Evolutionary conservation across 371 early-diverging fungal species (phyloP).

Genomic region (Quaeritorhiza haematococci): DNA sequence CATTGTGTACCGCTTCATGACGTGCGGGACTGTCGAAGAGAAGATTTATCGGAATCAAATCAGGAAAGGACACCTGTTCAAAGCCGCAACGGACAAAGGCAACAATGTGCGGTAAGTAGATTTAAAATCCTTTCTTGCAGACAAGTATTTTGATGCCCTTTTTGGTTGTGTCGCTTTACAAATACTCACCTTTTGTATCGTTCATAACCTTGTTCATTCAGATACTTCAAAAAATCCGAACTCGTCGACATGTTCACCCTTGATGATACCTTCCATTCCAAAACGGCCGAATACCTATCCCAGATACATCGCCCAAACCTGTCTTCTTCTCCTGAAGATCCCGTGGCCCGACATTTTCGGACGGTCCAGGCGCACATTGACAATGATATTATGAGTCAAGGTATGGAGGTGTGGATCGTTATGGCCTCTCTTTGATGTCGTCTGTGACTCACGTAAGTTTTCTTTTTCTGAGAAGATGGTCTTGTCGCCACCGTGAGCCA

Average conservation of each 20-base stretch:
- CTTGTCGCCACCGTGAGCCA: constrained; percentile 7
- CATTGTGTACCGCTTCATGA: constrained; percentile 93
- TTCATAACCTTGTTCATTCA: too few relatives aligned
- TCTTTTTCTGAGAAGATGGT: too few relatives aligned
- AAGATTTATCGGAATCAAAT: constrained; percentile 58
- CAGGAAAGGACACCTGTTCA: constrained; percentile 10
- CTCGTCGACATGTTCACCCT: constrained; percentile 14
- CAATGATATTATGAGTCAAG: not conserved
- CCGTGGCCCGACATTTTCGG: too few relatives aligned
- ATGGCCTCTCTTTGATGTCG: too few relatives aligned
- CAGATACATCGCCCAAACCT: constrained; percentile 8
- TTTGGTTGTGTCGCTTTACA: too few relatives aligned
- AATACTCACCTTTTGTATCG: too few relatives aligned
- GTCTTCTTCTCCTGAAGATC: too few relatives aligned
- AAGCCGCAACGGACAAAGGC: constrained; percentile 7
- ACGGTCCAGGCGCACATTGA: too few relatives aligned
- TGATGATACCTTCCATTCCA: constrained; percentile 4
- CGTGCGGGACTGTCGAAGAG: constrained; percentile 96
- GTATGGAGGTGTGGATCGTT: not conserved
- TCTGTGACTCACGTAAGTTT: too few relatives aligned
- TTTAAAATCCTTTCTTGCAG: too few relatives aligned
- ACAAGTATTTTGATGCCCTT: too few relatives aligned
- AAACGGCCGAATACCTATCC: constrained; percentile 3
- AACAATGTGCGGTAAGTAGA: constrained; percentile 5
- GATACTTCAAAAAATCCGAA: constrained; percentile 17